Evolutionary conservation across 345 rosid species (phyloP).

Genomic region (Hypericum androsaemum): DNA sequence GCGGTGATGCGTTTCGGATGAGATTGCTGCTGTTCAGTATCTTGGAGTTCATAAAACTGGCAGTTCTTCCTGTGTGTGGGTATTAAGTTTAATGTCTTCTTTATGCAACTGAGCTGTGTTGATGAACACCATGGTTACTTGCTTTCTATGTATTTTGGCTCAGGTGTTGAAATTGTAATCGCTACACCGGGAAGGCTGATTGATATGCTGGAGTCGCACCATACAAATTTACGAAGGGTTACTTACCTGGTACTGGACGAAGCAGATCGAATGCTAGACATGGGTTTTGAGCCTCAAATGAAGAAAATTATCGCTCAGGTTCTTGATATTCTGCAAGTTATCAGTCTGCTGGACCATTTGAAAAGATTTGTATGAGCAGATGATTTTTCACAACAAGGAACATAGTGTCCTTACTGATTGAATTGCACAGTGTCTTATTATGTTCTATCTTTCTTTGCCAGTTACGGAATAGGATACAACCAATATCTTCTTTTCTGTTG

Average conservation of each 20-base stretch:
- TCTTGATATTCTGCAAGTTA: neutral
- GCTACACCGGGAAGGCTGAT: slow-evolving; percentile 99
- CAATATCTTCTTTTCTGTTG: no score
- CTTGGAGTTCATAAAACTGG: slow-evolving; percentile 25
- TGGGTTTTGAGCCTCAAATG: slow-evolving; percentile 99
- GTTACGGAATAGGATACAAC: no score
- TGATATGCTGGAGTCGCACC: slow-evolving; percentile 95
- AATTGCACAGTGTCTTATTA: no score
- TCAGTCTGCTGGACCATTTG: no score
- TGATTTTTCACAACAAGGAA: no score
- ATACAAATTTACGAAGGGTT: slow-evolving; percentile 87
- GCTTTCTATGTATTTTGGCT: slow-evolving; percentile 1
- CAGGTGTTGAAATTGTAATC: slow-evolving; percentile 94
- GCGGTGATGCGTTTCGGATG: slow-evolving; percentile 27
- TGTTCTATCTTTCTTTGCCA: no score
- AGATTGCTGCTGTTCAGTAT: slow-evolving; percentile 26
- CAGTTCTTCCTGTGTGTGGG: slow-evolving; percentile 18
- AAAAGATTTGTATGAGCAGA: no score
- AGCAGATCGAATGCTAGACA: slow-evolving; percentile 98
- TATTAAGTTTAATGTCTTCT: slow-evolving; percentile 18
- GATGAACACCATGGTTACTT: neutral
- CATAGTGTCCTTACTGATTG: no score
- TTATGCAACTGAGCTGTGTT: neutral
- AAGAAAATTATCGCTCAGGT: slow-evolving; percentile 89
- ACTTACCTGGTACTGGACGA: slow-evolving; percentile 97